Evolutionary conservation across 805 yeast species (phyloP).

Genomic region (Nakazawaea pomicola): DNA sequence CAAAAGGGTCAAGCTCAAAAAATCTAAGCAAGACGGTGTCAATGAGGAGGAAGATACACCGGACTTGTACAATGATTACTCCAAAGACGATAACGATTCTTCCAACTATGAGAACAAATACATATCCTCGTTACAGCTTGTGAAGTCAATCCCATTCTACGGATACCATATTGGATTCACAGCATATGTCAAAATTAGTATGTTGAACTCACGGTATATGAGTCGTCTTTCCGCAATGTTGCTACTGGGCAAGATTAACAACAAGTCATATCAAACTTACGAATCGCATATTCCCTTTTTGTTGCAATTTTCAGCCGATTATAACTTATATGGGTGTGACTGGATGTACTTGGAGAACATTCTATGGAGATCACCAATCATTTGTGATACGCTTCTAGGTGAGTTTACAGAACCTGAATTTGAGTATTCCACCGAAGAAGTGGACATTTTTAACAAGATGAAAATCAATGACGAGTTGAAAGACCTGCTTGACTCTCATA

Average conservation of each 20-base stretch:
- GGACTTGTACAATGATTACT: conserved; percentile 14
- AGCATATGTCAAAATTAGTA: conserved; percentile 62
- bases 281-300: conserved; percentile 80
- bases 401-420: conserved; percentile 15
- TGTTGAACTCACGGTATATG: conserved; percentile 57
- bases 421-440: conserved; percentile 9
- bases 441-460: conserved; percentile 20
- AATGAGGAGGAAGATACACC: conserved; percentile 14
- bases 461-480: conserved; percentile 29
- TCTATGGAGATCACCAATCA: conserved; percentile 54
- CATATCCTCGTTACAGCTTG: conserved; percentile 56
- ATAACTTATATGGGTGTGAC: conserved; percentile 77
- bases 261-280: conserved; percentile 42
- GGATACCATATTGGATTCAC: conserved; percentile 70
- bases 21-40: conserved; percentile 12
- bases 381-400: conserved; percentile 19
- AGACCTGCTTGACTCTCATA: conserved; percentile 22
- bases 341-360: conserved; percentile 53
- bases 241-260: conserved; percentile 33
- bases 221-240: conserved; percentile 47
- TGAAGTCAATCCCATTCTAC: conserved; percentile 77
- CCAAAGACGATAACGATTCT: conserved; percentile 14
- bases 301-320: conserved; percentile 78
- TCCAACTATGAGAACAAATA: conserved; percentile 25
- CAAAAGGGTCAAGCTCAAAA: conserved; percentile 17